Base-by-base conservation (phyloP, 129 eudicot species). In the Chrysanthemum seticuspe region DNA sequence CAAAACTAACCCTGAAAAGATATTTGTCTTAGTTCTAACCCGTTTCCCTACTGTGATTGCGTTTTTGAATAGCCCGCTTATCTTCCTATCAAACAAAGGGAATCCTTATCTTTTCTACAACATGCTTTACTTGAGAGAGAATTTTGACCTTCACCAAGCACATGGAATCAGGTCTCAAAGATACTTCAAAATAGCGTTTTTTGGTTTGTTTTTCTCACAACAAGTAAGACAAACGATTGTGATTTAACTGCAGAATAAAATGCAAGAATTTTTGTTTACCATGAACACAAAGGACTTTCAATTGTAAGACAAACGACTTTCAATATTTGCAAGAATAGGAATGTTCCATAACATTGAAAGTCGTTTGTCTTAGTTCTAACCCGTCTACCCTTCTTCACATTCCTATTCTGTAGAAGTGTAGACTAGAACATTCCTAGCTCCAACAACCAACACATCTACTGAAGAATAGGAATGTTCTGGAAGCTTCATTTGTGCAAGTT, bases 131-230 rank as follows among this genome's bases (percentile, higher is more conserved):
- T 76, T 87, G 93, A 45, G 96, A 82, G 56, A 92, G 96, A 66
- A 92, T 92, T 92, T 80, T 92, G 96, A 56, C 97, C 96, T 84
- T 92, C 97, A 73, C 97, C 97, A 27, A 88, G 69, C 51, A 92
- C 86, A 3, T 76, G 62, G 97, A 91, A 80, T 91, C 95, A 23
- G 88, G 90, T 27, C 97, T 96, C 14, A 91, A 72, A 14, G 97
- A 85, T 50, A 89, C 96, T 82, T 89, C 94, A 76, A 92, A 92
- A 19, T 89, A 78, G 70, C 87, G 97, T 19, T 65, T 70, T 40
- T 91, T 74, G 16, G 96, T 96, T 14, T 89, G 94, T 76, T 81
- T 81, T 64, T 89, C 88, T 73, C 74, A 87, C 25, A n/a, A n/a
- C n/a, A n/a, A n/a, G n/a, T n/a, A n/a, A n/a, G n/a, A n/a, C n/a